These are phyloP conservation scores for Fusarium drepaniforme DNA, from an alignment of 2,329 filamentous ascomycete genomes.

Conservation along the genomic window DNA sequence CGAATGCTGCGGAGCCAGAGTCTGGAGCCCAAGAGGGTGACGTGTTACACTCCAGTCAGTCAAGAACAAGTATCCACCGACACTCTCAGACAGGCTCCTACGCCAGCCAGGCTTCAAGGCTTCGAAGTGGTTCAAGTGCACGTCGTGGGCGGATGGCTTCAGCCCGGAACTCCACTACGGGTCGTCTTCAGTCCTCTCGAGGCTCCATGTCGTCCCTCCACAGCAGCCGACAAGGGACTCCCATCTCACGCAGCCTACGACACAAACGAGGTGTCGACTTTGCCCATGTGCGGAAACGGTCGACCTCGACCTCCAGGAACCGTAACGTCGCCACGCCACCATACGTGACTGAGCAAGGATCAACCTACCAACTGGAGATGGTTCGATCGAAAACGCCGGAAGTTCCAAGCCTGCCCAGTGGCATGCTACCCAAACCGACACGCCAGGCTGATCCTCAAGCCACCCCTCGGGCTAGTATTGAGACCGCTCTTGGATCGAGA, in stretches of 20 bases:
- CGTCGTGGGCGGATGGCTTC: constrained; percentile 48
- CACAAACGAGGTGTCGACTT: constrained; percentile 69
- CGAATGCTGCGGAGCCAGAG: constrained; percentile 67
- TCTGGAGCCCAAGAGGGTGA: constrained; percentile 74
- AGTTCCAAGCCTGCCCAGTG: constrained; percentile 41
- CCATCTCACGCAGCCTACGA: constrained; percentile 57
- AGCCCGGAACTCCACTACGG: constrained; percentile 44
- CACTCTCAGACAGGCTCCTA: constrained; percentile 50
- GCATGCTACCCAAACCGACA: constrained; percentile 43
- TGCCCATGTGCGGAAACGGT: constrained; percentile 59
- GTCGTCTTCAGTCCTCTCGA: constrained; percentile 49
- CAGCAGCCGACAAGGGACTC: constrained; percentile 58
- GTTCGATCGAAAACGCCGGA: constrained; percentile 47
- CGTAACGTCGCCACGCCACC: constrained; percentile 31
- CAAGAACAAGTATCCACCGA: constrained; percentile 78
- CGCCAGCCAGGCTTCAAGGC: constrained; percentile 45
- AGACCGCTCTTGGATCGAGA: constrained; percentile 28
- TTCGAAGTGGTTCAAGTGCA: constrained; percentile 51
- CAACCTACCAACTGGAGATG: constrained; percentile 35
- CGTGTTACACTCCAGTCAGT: constrained; percentile 63
- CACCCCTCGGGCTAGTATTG: constrained; percentile 20
- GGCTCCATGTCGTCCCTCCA: constrained; percentile 64
- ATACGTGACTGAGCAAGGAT: constrained; percentile 36
- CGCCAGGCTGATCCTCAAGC: constrained; percentile 5
- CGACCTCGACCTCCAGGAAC: constrained; percentile 45